These are phyloP conservation scores for Aspergillus melleus DNA, from an alignment of 2,329 filamentous ascomycete genomes.

Conservation along the genomic window DNA sequence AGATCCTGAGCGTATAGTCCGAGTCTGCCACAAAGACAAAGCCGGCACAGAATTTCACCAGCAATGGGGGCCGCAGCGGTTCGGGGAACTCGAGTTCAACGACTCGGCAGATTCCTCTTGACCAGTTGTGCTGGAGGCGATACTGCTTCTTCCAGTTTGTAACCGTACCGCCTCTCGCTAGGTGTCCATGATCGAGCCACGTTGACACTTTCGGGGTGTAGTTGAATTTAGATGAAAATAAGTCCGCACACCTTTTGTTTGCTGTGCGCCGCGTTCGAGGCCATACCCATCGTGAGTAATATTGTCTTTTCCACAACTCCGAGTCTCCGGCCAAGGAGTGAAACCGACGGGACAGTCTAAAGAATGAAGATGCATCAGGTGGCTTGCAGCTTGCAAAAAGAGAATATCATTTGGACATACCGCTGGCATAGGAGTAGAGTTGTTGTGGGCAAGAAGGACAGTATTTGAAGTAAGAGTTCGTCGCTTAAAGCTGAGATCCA, in stretches of 20 bases:
- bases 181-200: constrained; percentile 62
- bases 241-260: constrained; percentile 54
- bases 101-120: constrained; percentile 74
- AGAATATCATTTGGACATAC: constrained; percentile 37
- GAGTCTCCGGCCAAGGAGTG: constrained; percentile 72
- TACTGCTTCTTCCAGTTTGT: constrained; percentile 89
- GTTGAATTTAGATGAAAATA: constrained; percentile 40
- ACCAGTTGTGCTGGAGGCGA: constrained; percentile 88
- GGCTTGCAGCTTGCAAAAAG: neutral
- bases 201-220: constrained; percentile 59
- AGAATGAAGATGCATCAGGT: neutral
- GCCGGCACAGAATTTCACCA: constrained; percentile 76
- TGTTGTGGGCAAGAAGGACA: constrained; percentile 71
- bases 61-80: constrained; percentile 57
- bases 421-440: constrained; percentile 66
- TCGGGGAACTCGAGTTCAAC: constrained; percentile 69
- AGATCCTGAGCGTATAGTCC: constrained; percentile 70
- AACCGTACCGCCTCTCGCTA: constrained; percentile 51
- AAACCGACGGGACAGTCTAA: constrained; percentile 66
- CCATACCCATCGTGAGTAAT: constrained; percentile 83
- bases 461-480: constrained; percentile 81
- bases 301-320: constrained; percentile 87
- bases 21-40: constrained; percentile 75
- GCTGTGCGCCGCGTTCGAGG: constrained; percentile 76
- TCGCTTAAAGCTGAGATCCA: constrained; percentile 74